Conservation (phyloP, 306 rosid genomes). For the Gastrolobium bilobum region DNA sequence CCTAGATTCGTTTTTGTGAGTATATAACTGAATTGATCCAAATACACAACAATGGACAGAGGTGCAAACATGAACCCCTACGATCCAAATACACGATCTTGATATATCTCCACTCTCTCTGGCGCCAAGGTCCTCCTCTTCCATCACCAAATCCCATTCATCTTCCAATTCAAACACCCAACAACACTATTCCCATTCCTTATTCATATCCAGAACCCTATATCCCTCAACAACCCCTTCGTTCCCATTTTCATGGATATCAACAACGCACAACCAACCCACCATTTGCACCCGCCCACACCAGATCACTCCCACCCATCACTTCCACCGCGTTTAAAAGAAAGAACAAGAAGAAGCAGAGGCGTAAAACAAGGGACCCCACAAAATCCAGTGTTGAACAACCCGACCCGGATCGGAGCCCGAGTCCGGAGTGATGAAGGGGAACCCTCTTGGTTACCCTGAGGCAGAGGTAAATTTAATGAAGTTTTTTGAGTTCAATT, state of each 20-base stretch:
- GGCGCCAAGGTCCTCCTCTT: constrained; percentile 71
- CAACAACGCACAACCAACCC: neutral
- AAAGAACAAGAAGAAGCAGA: constrained; percentile 34
- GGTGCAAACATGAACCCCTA: constrained; percentile 53
- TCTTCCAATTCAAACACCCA: constrained; percentile 7
- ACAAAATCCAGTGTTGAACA: neutral
- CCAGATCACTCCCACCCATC: constrained; percentile 38
- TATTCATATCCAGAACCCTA: neutral
- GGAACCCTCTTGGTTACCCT: constrained; percentile 55
- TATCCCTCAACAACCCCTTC: neutral
- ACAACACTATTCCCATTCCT: neutral
- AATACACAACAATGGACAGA: too few relatives aligned
- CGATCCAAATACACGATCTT: too few relatives aligned
- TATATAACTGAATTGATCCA: too few relatives aligned
- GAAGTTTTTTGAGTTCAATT: neutral
- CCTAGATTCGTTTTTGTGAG: too few relatives aligned
- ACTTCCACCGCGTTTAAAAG: constrained; percentile 26
- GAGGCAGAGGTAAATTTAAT: constrained; percentile 48
- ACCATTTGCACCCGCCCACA: constrained; percentile 24
- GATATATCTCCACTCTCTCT: constrained; percentile 70
- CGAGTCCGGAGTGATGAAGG: constrained; percentile 56
- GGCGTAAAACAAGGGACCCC: too few relatives aligned
- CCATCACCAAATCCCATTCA: constrained; percentile 41
- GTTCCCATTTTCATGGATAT: too few relatives aligned
- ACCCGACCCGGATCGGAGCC: constrained; percentile 31